Evolutionary conservation across 345 rosid species (phyloP), one percentile per base, ranked within the genome.

Genomic region (Theobroma cacao): DNA sequence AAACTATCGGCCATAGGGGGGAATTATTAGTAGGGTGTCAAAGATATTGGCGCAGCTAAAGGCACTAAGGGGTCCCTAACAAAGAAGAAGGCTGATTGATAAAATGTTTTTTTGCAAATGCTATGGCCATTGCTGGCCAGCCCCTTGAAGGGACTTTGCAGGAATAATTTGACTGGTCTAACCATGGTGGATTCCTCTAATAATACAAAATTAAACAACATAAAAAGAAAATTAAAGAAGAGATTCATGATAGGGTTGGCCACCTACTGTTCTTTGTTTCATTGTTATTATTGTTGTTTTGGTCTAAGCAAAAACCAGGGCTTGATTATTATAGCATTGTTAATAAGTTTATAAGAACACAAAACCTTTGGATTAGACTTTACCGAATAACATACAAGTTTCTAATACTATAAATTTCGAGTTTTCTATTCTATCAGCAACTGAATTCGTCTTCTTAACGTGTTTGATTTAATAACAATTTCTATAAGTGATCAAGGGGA

Each of bases 141-240:
- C 45, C 67, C 40, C 66, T 41, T 74, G 9, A 33, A 74, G 47
- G 18, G 77, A 78, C 81, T 78, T 78, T 48, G 82, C 47, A 38
- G 84, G 76, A 31, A 74, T 55, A 73, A 62, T 77, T 68, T 81
- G 76, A 80, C 77, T 81, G 60, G 79, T 71, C 72, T 75, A 70
- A 69, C 31, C 22, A 36, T 17, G 56, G 64, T 36, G 7, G 61
- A 63, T 43, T 68, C 40, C 56, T 64, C 18, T 77, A 72, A 77
- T 34, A 41, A 36, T 63, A 73, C 36, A 71, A 24, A 77, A 60
- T 60, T 43, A 40, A n/a, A 40, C 9, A 53, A 53, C 11, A 18
- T 7, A 18, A 20, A 53, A 6, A 11, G 58, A 28, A 20, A 15
- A 59, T 41, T 28, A 26, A 24, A 55, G 11, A 55, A 20, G 17